Base-by-base conservation (phyloP, 139 green algal genomes). In the Asterochloris sp. region DNA sequence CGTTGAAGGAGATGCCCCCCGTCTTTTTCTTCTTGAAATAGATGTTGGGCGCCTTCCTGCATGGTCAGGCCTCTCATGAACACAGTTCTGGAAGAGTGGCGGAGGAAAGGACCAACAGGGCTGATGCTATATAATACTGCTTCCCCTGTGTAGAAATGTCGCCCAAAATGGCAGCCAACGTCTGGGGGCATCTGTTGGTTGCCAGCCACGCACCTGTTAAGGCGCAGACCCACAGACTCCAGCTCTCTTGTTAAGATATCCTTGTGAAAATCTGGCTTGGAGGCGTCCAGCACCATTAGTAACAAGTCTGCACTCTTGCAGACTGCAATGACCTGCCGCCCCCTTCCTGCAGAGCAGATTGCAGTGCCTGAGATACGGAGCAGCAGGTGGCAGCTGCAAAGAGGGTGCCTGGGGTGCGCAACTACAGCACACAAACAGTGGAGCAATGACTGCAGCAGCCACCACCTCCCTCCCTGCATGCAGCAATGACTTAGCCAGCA, bases 241-340 rank as follows among this genome's bases (percentile, higher is more conserved):
- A 99, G 89, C 89, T 99, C 97, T 11, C 90, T 79, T 10, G 97
- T 99, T 8, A 99, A 90, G 87, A 99, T 99, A 73, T 98, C 90
- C 13, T 88, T 87, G 87, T 99, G 96, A 76, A 84, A 91, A 82
- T 96, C 92, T 17, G 94, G 95, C 89, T 98, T 99, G 60, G 89
- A 93, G n/a, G 97, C 97, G 80, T 99, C 97, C 83, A 99, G 91
- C 78, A 99, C 97, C 97, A 99, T 99, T 64, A 99, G 90, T 84
- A 99, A 88, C 79, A 99, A 86, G 80, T 99, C 97, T 10, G 95
- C 94, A 71, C 88, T 96, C 91, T 99, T 99, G 86, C 96, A 98
- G 15, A 99, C 96, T 9, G 97, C 96, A 85, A 99, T 99, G 79
- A 99, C 95, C 90, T 98, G 93, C 1, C 88, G 84, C 19, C 85